Conservation (phyloP, 192 early-diverging fungal species). For the Mortierella hygrophila region DNA sequence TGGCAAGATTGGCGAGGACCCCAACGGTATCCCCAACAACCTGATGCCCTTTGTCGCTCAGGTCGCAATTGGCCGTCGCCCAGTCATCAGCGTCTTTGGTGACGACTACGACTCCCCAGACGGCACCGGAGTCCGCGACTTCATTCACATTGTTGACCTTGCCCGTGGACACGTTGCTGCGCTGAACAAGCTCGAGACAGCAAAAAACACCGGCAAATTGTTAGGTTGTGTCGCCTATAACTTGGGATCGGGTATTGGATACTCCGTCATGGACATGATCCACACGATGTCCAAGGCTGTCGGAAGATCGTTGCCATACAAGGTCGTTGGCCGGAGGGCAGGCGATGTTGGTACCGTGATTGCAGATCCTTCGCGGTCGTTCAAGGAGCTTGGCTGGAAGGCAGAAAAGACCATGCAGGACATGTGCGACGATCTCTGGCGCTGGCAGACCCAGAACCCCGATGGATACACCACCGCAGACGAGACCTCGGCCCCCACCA, state of each 20-base stretch:
- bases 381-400: conserved; percentile 51
- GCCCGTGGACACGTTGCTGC: conserved; percentile 90
- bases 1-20: conserved; percentile 94
- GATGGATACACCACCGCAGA: conserved; percentile 55
- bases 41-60: conserved; percentile 93
- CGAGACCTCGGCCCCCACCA: conserved; percentile 28
- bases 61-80: conserved; percentile 88
- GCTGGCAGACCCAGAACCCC: conserved; percentile 68
- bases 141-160: conserved; percentile 93
- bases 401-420: conserved; percentile 57
- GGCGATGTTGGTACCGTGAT: conserved; percentile 92
- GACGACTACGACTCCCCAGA: conserved; percentile 92
- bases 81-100: conserved; percentile 89
- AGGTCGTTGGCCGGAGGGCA: conserved; percentile 72
- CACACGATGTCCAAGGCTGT: conserved; percentile 81
- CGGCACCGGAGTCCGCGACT: conserved; percentile 92
- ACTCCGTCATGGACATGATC: conserved; percentile 89
- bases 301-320: conserved; percentile 83
- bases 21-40: conserved; percentile 86
- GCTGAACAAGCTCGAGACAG: conserved; percentile 75
- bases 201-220: conserved; percentile 18
- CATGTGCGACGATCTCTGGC: conserved; percentile 71
- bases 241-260: conserved; percentile 91
- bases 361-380: conserved; percentile 72
- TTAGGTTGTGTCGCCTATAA: conserved; percentile 84